Conservation (phyloP, 768 basidiomycete species). For the Phaffia australis region DNA sequence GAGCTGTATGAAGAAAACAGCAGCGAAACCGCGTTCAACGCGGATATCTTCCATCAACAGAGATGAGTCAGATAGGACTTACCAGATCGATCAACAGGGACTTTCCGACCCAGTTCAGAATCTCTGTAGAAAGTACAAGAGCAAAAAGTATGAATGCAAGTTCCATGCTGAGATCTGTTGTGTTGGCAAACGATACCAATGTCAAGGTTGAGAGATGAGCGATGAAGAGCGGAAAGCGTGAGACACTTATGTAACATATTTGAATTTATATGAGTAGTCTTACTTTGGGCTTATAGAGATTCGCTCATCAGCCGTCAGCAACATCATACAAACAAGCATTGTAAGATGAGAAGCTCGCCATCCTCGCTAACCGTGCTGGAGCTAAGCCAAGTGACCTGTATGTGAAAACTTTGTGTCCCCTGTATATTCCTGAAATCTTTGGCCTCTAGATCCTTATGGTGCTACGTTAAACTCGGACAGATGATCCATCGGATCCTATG, state of each 20-base stretch:
- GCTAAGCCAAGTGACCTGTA: no score
- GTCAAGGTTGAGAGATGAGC: no score
- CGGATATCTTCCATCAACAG: background rate
- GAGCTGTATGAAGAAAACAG: constrained; percentile 43
- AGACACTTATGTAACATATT: no score
- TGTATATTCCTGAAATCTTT: background rate
- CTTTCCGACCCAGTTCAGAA: constrained; percentile 80
- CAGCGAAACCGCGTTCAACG: background rate
- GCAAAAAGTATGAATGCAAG: constrained; percentile 70
- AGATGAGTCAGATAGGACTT: constrained; percentile 35
- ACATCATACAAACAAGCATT: no score
- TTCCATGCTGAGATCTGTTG: constrained; percentile 27
- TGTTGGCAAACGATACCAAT: no score
- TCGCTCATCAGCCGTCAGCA: no score
- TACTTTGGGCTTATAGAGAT: no score
- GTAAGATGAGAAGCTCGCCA: no score
- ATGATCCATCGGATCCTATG: background rate
- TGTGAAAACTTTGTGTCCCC: background rate
- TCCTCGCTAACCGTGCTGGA: no score
- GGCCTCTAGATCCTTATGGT: background rate
- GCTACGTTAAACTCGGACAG: background rate
- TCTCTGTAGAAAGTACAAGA: constrained; percentile 68
- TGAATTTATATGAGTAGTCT: no score
- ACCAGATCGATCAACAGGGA: constrained; percentile 71
- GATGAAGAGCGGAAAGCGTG: no score